Conservation (phyloP, 768 basidiomycete genomes). For the Clavulina sp. region DNA sequence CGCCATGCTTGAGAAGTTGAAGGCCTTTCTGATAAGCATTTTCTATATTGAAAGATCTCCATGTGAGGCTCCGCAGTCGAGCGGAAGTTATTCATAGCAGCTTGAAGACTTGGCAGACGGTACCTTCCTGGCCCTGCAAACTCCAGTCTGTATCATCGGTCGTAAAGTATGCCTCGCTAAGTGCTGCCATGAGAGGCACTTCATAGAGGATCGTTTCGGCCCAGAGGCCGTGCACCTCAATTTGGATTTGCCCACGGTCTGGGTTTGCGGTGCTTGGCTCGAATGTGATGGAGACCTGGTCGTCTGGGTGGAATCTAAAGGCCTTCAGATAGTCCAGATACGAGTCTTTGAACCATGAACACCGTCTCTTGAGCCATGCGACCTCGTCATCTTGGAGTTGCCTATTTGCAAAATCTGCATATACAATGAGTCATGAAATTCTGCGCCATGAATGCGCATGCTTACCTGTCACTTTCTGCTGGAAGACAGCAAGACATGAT, state of each 20-base stretch:
- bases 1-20: constrained; percentile 42
- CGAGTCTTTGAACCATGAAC: constrained; percentile 50
- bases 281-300: constrained; percentile 52
- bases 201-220: constrained; percentile 84
- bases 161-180: constrained; percentile 80
- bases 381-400: constrained; percentile 42
- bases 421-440: background rate
- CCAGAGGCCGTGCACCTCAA: constrained; percentile 61
- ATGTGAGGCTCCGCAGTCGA: background rate
- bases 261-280: constrained; percentile 35
- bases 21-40: constrained; percentile 55
- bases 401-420: constrained; percentile 50
- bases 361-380: constrained; percentile 43
- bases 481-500: constrained; percentile 42
- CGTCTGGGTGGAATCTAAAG: constrained; percentile 50
- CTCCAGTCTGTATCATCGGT: constrained; percentile 65
- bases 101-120: constrained; percentile 7
- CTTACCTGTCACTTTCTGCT: constrained; percentile 38
- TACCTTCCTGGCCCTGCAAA: constrained; percentile 67
- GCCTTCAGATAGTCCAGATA: constrained; percentile 64
- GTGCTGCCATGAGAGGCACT: constrained; percentile 81
- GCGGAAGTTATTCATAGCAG: background rate
- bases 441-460: constrained; percentile 6
- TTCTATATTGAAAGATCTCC: constrained; percentile 32
- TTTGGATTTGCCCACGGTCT: constrained; percentile 43